Evolutionary conservation across 2,329 filamentous ascomycete species (phyloP), one percentile per base, ranked within the genome.

Genomic region (Ascochyta lentis): DNA sequence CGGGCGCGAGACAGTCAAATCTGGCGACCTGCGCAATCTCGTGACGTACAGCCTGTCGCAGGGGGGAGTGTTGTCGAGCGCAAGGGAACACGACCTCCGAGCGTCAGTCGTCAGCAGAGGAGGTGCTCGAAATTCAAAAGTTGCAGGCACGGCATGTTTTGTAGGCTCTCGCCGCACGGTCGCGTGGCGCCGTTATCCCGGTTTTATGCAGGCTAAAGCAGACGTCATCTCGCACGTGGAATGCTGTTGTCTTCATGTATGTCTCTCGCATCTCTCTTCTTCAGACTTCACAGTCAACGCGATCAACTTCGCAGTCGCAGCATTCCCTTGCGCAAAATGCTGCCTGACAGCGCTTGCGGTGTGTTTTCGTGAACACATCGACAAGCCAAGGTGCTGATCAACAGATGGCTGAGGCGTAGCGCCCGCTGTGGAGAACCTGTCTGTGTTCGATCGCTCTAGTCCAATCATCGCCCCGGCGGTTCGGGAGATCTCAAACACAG

Each of bases 81-180:
- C 74, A 76, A 76, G 73, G 74, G 72, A 73, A 68, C 71, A 71
- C 68, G 58, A 60, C 69, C 72, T 72, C 69, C 68, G 64, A 55
- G 59, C 51, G 67, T 56, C 61, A 64, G 67, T 65, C 60, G 67
- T 37, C 57, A 62, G 68, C 66, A 74, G 70, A 76, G 71, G 71
- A 72, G 58, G 67, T 73, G 73, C 65, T 70, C 73, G 65, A 60
- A 40, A 48, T 42, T 54, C 23, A 54, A 49, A 58, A 65, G 54
- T 64, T 64, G 72, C 63, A 62, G 56, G 42, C 45, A 64, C 49
- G 29, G 58, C 57, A 41, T 57, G 52, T 73, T 76, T 73, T 76
- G 73, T 75, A 71, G 56, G 50, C 53, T 57, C 58, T 52, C 53
- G 60, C 65, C 63, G 64, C 65, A 58, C 51, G 59, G 56, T 55